Percentiles rank a stretch among this genome's conserved stretches.
These are phyloP conservation scores for Tagetes patula DNA, from an alignment of 129 eudicot genomes.

Conservation along the genomic window DNA sequence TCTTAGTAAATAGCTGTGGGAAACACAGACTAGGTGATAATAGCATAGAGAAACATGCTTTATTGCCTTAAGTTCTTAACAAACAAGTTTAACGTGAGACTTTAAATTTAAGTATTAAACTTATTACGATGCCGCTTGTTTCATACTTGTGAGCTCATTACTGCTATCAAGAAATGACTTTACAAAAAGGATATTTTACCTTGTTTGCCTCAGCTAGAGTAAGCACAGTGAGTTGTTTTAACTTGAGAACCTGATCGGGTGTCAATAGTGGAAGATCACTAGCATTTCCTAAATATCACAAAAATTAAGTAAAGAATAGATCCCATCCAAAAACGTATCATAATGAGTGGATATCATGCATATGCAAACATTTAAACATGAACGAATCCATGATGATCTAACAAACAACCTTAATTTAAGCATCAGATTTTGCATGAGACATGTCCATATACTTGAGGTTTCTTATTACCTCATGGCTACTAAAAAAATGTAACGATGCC, in stretches of 20 bases:
- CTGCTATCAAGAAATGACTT: slow-evolving; percentile 14
- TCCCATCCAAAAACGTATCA: background rate
- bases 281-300: slow-evolving; percentile 49
- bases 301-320: slow-evolving; percentile 2
- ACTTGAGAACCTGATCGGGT: slow-evolving; percentile 72
- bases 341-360: slow-evolving; percentile 15
- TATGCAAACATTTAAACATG: slow-evolving; percentile 5
- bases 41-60: background rate
- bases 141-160: slow-evolving; percentile 3
- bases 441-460: slow-evolving; percentile 1
- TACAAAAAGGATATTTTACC: slow-evolving; percentile 36
- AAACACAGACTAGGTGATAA: background rate
- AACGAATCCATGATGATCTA: background rate
- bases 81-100: background rate
- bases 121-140: background rate
- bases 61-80: background rate
- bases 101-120: background rate
- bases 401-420: background rate
- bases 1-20: background rate
- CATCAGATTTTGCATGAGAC: background rate
- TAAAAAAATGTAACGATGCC: background rate
- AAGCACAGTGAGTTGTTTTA: slow-evolving; percentile 85
- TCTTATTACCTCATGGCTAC: slow-evolving; percentile 13
- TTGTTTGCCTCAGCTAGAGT: slow-evolving; percentile 87
- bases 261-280: slow-evolving; percentile 61